Evolutionary conservation across 116 monocot species (phyloP), one percentile per base, ranked within the genome.

Genomic region (Trichopus zeylanicus): DNA sequence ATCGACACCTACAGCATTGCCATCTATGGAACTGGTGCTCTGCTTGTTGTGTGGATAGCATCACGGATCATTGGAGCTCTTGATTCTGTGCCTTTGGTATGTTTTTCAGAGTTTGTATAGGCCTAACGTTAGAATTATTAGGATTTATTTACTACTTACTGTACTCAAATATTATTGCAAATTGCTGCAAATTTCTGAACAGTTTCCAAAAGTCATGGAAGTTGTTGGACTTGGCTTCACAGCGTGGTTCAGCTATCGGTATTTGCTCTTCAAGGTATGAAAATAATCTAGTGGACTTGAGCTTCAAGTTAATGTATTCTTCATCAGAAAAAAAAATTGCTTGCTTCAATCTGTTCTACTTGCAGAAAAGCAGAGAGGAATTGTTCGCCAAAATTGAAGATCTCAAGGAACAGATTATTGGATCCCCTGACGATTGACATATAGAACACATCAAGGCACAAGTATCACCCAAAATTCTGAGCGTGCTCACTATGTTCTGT

Each of bases 11-110:
- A 59, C 46, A 47, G 29, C n/a, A 51, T 78, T 46, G 58, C 76
- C 29, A 39, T 74, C 29, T 87, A 92, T 68, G 87, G 81, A 39
- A 16, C 71, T 61, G 73, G 73, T 74, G 72, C 81, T 67, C 54
- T 92, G 1, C 55, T 67, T 55, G 67, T 66, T 38, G 22, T 92
- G 31, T 84, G 78, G 87, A 30, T 92, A 48, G 84, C 87, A 29
- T 84, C 87, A 31, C 69, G 79, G 11, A 48, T 92, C 59, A 54
- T 92, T 55, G 66, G 72, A 35, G 70, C 81, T 21, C 35, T 92
- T 22, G 92, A 92, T 74, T 76, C 87, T 22, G 29, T 92, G 31
- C 92, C 92, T 49, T 31, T 92, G 78, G 92, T 92, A 84, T 39
- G 61, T 56, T 67, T 31, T 16, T 53, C 23, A 24, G 10, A 55